Conservation (phyloP, 257 asterid genomes). For the Nicotiana noctiflora region DNA sequence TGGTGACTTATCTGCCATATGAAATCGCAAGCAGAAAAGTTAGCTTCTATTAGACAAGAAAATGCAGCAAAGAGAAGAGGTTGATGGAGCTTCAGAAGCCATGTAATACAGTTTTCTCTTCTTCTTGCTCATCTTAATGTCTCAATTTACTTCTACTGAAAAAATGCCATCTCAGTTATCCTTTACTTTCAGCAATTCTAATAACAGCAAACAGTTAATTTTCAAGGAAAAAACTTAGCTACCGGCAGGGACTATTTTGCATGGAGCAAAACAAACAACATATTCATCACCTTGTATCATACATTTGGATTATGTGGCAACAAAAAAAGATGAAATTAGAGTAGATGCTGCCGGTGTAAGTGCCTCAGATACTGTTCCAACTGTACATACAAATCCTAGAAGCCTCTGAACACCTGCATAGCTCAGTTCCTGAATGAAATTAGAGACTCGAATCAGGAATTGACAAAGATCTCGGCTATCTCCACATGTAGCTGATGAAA, state of each 20-base stretch:
- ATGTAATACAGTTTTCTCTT: neutral
- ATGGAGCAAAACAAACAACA: conserved; percentile 4
- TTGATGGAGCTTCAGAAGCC: neutral
- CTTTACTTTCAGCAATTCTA: neutral
- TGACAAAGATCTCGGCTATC: neutral
- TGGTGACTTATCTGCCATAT: neutral
- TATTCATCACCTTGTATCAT: conserved; percentile 24
- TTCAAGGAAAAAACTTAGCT: conserved; percentile 7
- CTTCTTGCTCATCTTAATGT: neutral
- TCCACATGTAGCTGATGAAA: neutral
- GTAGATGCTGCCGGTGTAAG: conserved; percentile 65
- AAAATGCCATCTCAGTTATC: neutral
- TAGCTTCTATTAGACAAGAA: neutral
- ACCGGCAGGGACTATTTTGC: neutral
- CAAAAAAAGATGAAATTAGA: conserved; percentile 47
- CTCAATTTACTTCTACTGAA: neutral
- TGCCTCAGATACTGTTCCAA: conserved; percentile 45
- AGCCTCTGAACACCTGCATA: conserved; percentile 59
- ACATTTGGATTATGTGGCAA: conserved; percentile 55
- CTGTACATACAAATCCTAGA: conserved; percentile 52
- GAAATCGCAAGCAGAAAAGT: neutral
- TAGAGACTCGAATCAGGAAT: neutral
- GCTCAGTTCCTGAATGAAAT: conserved; percentile 48
- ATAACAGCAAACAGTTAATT: neutral
- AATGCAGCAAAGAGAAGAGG: neutral